Conservation (phyloP, 1,139 yeast species). For the Magnusiomyces paraingens region DNA sequence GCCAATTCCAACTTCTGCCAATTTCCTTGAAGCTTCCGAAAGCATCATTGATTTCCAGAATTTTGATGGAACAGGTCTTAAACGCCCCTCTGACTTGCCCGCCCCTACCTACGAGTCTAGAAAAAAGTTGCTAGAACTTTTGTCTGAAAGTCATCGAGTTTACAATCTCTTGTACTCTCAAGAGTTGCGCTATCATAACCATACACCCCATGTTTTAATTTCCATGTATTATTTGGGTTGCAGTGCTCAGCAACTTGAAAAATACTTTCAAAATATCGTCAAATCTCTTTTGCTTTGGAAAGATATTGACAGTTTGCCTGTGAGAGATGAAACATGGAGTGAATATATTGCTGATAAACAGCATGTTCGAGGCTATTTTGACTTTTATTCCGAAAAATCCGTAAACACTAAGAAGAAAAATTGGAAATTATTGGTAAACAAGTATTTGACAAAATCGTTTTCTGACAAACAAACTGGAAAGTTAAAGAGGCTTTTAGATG, state of each 20-base stretch:
- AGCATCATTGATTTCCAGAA: neutral
- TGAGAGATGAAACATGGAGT: constrained; percentile 31
- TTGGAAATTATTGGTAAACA: constrained; percentile 25
- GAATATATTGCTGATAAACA: constrained; percentile 25
- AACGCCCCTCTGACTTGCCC: constrained; percentile 17
- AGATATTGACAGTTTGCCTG: constrained; percentile 30
- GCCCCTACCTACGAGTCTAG: constrained; percentile 20
- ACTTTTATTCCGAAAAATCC: constrained; percentile 30
- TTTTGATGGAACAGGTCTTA: constrained; percentile 19
- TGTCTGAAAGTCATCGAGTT: constrained; percentile 29
- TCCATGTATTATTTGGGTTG: constrained; percentile 25
- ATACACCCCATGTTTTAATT: constrained; percentile 26
- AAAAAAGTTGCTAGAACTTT: constrained; percentile 23
- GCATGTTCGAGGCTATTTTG: constrained; percentile 30
- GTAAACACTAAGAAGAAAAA: constrained; percentile 24
- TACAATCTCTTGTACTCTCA: constrained; percentile 27
- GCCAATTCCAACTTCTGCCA: too few relatives aligned
- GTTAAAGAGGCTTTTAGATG: constrained; percentile 18
- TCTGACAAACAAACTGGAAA: constrained; percentile 10
- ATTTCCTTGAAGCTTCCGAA: too few relatives aligned
- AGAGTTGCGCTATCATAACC: constrained; percentile 30
- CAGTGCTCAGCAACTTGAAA: constrained; percentile 16
- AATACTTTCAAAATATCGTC: constrained; percentile 18
- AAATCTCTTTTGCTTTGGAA: constrained; percentile 18
- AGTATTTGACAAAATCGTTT: constrained; percentile 16